phyloP scores from a whole-genome alignment of 106 monocot species.

The Triglochin maritima region DNA sequence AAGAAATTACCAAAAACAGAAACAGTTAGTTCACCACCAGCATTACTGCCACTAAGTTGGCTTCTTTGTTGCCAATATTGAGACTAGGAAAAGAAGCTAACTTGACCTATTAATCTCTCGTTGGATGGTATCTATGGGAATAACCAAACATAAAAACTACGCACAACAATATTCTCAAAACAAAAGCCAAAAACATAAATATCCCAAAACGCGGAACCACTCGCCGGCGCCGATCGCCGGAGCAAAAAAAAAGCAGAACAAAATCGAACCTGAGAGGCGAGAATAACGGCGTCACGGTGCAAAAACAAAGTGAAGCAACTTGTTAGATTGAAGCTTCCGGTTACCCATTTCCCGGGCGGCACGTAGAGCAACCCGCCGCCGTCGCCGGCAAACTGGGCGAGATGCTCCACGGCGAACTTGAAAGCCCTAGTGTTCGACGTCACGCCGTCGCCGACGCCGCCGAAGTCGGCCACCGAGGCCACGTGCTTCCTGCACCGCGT shows the following conservation, averaged over 20 bases:
- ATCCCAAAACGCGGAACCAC: no score
- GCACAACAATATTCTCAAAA: no score
- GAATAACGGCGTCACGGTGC: conserved; percentile 37
- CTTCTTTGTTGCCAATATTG: no score
- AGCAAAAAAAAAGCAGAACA: not conserved
- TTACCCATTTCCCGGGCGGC: conserved; percentile 58
- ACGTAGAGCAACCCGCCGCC: conserved; percentile 54
- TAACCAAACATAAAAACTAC: no score
- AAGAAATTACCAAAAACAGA: no score
- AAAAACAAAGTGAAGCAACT: conserved; percentile 71
- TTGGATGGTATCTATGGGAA: no score
- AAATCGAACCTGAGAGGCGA: conserved; percentile 33
- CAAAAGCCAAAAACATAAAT: not conserved
- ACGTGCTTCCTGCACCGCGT: conserved; percentile 49
- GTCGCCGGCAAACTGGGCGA: conserved; percentile 9
- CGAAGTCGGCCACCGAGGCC: conserved; percentile 64
- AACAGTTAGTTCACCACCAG: no score
- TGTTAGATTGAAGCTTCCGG: conserved; percentile 71
- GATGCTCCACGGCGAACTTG: conserved; percentile 31
- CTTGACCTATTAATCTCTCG: no score
- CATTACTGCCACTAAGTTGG: no score
- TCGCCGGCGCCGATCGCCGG: not conserved
- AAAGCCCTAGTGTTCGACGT: conserved; percentile 72
- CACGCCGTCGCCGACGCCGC: conserved; percentile 64
- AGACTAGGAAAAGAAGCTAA: no score